Conservation (phyloP, 106 monocot genomes). For the Platanthera guangdongensis region DNA sequence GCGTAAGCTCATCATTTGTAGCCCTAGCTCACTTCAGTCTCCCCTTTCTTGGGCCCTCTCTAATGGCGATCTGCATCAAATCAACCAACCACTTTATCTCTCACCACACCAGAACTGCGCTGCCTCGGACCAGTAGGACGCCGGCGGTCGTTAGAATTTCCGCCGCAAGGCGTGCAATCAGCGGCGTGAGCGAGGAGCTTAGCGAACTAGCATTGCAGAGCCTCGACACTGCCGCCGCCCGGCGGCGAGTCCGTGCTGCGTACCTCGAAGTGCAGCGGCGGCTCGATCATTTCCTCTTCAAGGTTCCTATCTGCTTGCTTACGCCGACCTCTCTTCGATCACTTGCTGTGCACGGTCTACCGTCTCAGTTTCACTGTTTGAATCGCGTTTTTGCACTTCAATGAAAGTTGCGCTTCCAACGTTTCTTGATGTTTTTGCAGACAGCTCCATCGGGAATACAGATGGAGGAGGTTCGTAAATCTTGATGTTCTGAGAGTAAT, state of each 20-base stretch:
- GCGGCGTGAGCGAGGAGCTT: conserved; percentile 63
- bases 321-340: neutral
- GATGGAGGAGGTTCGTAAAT: conserved; percentile 58
- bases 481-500: neutral
- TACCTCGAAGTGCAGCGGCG: conserved; percentile 44
- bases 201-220: conserved; percentile 50
- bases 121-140: neutral
- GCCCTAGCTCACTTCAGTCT: neutral
- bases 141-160: conserved; percentile 1
- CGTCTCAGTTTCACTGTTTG: neutral
- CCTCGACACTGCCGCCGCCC: conserved; percentile 51
- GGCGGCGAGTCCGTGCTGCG: conserved; percentile 55
- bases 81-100: conserved; percentile 1
- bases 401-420: neutral
- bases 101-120: neutral
- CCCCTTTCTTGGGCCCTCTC: neutral
- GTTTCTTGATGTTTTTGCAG: conserved; percentile 25
- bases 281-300: conserved; percentile 90
- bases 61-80: conserved; percentile 10
- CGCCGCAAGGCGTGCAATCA: conserved; percentile 29
- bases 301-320: conserved; percentile 22
- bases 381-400: neutral
- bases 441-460: conserved; percentile 60
- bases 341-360: too few relatives aligned
- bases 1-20: neutral